Base-by-base conservation (phyloP, 1,284 basidiomycete genomes). In the Cutaneotrichosporon mucoides region DNA sequence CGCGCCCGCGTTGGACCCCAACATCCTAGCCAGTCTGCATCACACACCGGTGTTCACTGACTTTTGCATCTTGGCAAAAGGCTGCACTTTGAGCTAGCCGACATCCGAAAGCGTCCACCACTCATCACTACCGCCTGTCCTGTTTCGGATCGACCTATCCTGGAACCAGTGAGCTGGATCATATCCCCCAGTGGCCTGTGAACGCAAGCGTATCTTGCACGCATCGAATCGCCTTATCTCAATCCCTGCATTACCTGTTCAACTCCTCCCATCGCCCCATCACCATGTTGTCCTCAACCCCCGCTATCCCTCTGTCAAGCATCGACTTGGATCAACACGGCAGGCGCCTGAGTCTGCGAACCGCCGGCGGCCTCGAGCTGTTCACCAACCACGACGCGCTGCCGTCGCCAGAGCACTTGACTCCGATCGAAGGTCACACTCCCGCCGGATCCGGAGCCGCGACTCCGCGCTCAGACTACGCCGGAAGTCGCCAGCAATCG, bases 241-340 rank as follows among this genome's bases (percentile, higher is more conserved):
- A 38, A 46, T 36, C 33, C 15, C 33, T n/a, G 6, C 34, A 33
- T 24, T 24, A n/a, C 52, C 7, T 12, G 33, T 42, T 7, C 34
- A 9, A 13, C 42, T 44, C 38, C 51, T 33, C 10, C 10, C 51
- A 15, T 36, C 16, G 49, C 45, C 6, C 60, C 36, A 24, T 44
- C 60, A 62, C 53, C 55, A 79, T 79, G 77, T 64, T 79, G 16
- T 77, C 75, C 11, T 69, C 77, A 8, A 62, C 63, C 38, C 76
- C 76, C 24, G 71, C 77, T 16, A 62, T 79, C 56, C 77, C 75
- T 3, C 68, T 79, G 47, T 66, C 66, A 13, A 69, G 66, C 35
- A 74, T 77, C 57, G 65, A 70, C 44, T 73, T 71, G 44, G 59
- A 67, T 12, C 66, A 65, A 16, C 56, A 62, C 36, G 59, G 69